These are phyloP conservation scores for Fusarium fujikuroi DNA, from an alignment of 2,329 filamentous ascomycete species.

Conservation along the genomic window DNA sequence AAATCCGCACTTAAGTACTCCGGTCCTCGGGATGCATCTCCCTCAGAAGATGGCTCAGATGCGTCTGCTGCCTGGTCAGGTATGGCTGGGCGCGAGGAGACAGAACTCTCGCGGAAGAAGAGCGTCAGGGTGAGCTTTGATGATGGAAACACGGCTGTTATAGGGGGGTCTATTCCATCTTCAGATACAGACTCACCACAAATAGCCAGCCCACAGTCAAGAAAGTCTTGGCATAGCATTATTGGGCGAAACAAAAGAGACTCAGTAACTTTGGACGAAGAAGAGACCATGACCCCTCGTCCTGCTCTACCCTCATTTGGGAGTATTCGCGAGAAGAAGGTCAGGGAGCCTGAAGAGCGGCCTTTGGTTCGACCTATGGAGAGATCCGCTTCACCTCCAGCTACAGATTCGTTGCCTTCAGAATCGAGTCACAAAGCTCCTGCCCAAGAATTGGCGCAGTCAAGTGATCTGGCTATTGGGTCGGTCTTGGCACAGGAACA, in stretches of 20 bases:
- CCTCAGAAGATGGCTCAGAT: constrained; percentile 62
- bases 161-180: constrained; percentile 58
- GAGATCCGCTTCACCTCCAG: constrained; percentile 43
- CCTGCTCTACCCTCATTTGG: constrained; percentile 80
- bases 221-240: constrained; percentile 63
- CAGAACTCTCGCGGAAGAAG: constrained; percentile 64
- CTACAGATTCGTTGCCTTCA: constrained; percentile 5
- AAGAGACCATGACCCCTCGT: constrained; percentile 78
- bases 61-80: constrained; percentile 48
- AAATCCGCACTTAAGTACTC: constrained; percentile 79
- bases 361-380: constrained; percentile 66
- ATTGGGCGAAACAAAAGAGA: constrained; percentile 62
- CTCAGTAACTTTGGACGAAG: constrained; percentile 61
- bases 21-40: constrained; percentile 64
- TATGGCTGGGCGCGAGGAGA: constrained; percentile 51
- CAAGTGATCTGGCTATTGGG: constrained; percentile 70
- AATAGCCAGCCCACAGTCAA: constrained; percentile 50
- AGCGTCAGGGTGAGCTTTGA: constrained; percentile 82
- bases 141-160: constrained; percentile 67
- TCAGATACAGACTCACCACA: constrained; percentile 54
- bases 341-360: constrained; percentile 64
- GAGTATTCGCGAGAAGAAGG: constrained; percentile 74
- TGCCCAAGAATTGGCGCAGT: constrained; percentile 55
- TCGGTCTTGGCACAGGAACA: constrained; percentile 65
- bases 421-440: constrained; percentile 45